Conservation (phyloP, 495 filamentous ascomycete genomes). For the Neurospora discreta region DNA sequence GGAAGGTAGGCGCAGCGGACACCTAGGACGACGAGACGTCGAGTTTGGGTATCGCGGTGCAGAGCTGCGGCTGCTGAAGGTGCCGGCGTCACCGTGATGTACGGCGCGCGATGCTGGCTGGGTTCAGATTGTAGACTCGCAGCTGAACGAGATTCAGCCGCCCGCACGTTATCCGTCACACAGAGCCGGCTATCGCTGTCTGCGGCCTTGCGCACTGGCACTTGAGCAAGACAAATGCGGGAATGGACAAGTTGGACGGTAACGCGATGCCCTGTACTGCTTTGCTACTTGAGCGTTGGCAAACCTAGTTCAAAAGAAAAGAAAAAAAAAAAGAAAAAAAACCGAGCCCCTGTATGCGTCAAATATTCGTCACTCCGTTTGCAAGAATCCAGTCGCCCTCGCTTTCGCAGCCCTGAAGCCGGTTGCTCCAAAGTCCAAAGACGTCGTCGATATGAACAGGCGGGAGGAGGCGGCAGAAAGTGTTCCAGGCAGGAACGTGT, state of each 20-base stretch:
- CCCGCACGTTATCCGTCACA: background rate
- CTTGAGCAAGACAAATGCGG: background rate
- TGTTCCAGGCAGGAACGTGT: background rate
- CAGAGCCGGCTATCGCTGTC: background rate
- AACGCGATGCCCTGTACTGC: background rate
- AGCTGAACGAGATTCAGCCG: background rate
- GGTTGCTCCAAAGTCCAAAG: background rate
- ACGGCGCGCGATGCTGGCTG: background rate
- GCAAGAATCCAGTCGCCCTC: background rate
- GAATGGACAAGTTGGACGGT: background rate
- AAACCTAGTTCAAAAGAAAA: background rate
- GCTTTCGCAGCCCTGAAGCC: background rate
- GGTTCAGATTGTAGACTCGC: background rate
- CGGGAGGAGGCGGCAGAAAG: constrained; percentile 20
- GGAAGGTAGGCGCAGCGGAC: background rate
- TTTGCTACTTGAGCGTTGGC: background rate
- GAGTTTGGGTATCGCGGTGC: background rate
- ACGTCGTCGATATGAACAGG: constrained; percentile 16
- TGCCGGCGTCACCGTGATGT: background rate
- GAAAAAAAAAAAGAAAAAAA: no score
- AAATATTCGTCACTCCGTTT: background rate
- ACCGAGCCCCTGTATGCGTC: background rate
- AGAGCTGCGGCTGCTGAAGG: background rate
- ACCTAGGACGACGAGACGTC: background rate
- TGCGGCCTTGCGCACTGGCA: background rate